phyloP scores from a whole-genome alignment of 352 stramenopile species.

The Globisporangium abappressorium region DNA sequence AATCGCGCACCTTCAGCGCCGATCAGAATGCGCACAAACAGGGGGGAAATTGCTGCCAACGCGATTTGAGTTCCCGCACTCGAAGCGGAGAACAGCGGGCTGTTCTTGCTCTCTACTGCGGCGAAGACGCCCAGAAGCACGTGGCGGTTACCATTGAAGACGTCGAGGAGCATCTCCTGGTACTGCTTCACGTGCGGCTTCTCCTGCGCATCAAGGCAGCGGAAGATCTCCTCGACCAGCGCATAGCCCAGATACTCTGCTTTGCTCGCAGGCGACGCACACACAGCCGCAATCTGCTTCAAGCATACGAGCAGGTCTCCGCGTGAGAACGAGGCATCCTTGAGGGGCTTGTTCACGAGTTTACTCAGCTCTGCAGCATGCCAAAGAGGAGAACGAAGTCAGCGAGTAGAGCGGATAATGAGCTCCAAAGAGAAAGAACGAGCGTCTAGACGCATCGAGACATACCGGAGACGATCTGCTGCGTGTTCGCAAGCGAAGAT shows the following conservation, averaged over 20 bases:
- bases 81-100: constrained; percentile 7
- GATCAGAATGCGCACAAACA: constrained; percentile 37
- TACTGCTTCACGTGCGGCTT: neutral
- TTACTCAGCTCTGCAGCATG: neutral
- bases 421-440: neutral
- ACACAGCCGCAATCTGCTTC: constrained; percentile 41
- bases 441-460: neutral
- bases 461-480: constrained; percentile 14
- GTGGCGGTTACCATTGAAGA: constrained; percentile 38
- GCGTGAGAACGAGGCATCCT: neutral
- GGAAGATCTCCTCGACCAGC: constrained; percentile 31
- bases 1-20: constrained; percentile 17
- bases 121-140: constrained; percentile 40
- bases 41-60: constrained; percentile 28
- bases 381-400: neutral
- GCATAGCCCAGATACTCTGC: constrained; percentile 44
- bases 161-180: constrained; percentile 26
- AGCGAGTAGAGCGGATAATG: neutral
- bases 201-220: constrained; percentile 15
- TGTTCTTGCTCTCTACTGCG: constrained; percentile 26
- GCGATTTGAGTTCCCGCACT: neutral
- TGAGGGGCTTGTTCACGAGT: neutral
- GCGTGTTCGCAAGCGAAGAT: constrained; percentile 12
- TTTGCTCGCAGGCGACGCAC: constrained; percentile 41
- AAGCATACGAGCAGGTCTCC: constrained; percentile 21